These are phyloP conservation scores for Schoenoplectus triqueter DNA, from an alignment of 202 grass and related monocot species.

Conservation along the genomic window DNA sequence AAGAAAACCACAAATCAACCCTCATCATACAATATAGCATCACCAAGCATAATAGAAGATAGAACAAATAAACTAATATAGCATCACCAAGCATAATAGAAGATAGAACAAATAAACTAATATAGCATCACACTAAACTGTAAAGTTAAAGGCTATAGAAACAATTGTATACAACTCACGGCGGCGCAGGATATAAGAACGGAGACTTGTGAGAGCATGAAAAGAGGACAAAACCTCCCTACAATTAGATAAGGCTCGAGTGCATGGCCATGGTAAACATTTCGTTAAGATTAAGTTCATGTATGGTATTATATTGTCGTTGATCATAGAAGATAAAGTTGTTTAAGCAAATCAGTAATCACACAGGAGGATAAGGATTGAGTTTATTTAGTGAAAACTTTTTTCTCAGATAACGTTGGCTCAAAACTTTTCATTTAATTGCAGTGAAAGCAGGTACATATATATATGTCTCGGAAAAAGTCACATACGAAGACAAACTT, in stretches of 20 bases:
- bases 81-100: neutral
- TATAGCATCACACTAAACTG: neutral
- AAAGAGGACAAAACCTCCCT: neutral
- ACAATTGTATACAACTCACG: neutral
- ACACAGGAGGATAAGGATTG: neutral
- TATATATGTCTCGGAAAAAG: too few relatives aligned
- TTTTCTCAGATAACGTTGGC: neutral
- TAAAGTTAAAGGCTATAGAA: neutral
- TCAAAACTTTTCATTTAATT: conserved; percentile 17
- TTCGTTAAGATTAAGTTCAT: conserved; percentile 1
- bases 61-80: too few relatives aligned
- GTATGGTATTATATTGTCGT: neutral
- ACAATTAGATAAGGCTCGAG: conserved; percentile 10
- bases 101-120: neutral
- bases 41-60: too few relatives aligned
- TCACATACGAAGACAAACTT: neutral
- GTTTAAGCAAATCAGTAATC: neutral
- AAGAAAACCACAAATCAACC: too few relatives aligned
- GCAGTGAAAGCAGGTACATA: neutral
- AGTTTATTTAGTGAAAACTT: neutral
- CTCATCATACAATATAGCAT: too few relatives aligned
- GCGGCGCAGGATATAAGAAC: neutral
- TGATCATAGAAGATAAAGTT: conserved; percentile 14
- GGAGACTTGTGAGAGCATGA: neutral
- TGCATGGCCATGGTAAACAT: neutral